Evolutionary conservation across 371 early-diverging fungal species (phyloP), one percentile per base, ranked within the genome.

Genomic region (Lichtheimia hyalospora): DNA sequence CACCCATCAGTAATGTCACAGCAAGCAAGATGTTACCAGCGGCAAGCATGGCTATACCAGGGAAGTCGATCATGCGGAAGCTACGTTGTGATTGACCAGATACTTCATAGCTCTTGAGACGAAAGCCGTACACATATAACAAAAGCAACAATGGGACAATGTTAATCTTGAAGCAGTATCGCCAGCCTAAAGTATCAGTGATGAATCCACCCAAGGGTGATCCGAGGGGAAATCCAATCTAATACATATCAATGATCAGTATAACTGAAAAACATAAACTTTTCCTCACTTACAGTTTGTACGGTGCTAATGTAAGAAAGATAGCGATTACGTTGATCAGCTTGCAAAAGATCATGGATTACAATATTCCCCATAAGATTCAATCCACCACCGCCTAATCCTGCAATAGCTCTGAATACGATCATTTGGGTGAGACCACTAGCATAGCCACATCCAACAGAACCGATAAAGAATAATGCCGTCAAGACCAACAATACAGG

Each of bases 111-210:
- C 74, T 77, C 21, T 68, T 68, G 23, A 76, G 51, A 0, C 58
- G 53, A 7, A 44, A 63, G 6, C 54, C 48, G 2, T 67, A 57
- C 5, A 71, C 62, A 43, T 64, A 69, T 10, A 66, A 53, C 16
- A 89, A 51, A 20, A 84, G 67, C 49, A 89, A 66, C 42, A 90
- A 53, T 3, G 92, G 93, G 21, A 44, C 15, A 21, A 92, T 58
- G 67, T 93, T 92, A 63, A 91, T 83, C 71, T 85, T 90, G 70
- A 92, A 92, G n/a, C 84, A 83, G n/a, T 82, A 86, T 0, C 88
- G 78, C 81, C 90, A 89, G 46, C 86, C 82, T 71, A 84, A 70
- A 27, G 20, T 54, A 15, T 74, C 73, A 49, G 76, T 80, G 23
- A 87, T 68, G 23, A 84, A 75, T 2, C 87, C 84, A 55, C 85